These are phyloP conservation scores for Hemisphaericaspora subhashii DNA, from an alignment of 1,139 yeast genomes.

Conservation along the genomic window DNA sequence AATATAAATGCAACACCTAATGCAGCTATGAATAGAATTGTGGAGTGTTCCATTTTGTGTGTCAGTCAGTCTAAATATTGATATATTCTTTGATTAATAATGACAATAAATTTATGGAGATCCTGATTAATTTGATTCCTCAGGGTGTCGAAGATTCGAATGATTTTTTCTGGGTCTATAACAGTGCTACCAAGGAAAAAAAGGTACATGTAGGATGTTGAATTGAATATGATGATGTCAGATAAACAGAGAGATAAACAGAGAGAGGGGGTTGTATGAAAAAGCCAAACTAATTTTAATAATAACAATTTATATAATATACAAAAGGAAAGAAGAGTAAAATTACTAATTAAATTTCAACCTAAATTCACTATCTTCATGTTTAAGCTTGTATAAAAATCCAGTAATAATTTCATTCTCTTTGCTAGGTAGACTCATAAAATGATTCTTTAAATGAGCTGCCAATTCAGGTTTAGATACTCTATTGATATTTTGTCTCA, in stretches of 20 bases:
- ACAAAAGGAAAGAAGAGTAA: background rate
- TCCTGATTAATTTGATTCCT: too few relatives aligned
- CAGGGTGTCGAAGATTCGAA: background rate
- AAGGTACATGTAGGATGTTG: too few relatives aligned
- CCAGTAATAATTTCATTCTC: slow-evolving; percentile 80
- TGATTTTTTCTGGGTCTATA: background rate
- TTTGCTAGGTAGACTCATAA: slow-evolving; percentile 57
- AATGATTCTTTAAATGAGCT: slow-evolving; percentile 59
- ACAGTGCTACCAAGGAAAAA: too few relatives aligned
- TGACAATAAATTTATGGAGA: background rate
- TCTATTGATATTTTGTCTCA: slow-evolving; percentile 22
- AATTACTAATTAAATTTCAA: slow-evolving; percentile 24
- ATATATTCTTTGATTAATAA: too few relatives aligned
- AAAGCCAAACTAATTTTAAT: background rate
- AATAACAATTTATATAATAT: background rate
- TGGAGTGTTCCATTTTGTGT: slow-evolving; percentile 50
- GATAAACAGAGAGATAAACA: too few relatives aligned
- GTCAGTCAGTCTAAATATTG: too few relatives aligned
- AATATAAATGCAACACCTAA: slow-evolving; percentile 54
- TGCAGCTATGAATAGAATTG: slow-evolving; percentile 49
- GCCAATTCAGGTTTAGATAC: slow-evolving; percentile 58
- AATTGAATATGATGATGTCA: too few relatives aligned
- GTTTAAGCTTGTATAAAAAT: slow-evolving; percentile 72
- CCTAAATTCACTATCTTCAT: slow-evolving; percentile 55
- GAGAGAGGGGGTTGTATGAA: background rate